These are phyloP conservation scores for Sanghuangporus weigelae DNA, from an alignment of 1,284 basidiomycete species.

Conservation along the genomic window DNA sequence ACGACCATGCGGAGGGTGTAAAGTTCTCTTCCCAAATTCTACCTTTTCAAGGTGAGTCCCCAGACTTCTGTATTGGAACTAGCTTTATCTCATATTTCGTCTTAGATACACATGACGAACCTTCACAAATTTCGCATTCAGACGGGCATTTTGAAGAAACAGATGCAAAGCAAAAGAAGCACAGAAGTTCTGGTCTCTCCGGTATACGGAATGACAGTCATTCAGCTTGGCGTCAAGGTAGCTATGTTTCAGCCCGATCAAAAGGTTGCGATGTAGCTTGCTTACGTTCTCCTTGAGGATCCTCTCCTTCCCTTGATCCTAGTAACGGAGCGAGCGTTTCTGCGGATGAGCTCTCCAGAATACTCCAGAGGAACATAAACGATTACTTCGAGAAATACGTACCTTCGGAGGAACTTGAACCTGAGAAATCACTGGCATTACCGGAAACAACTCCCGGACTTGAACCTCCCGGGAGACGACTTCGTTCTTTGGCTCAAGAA, in stretches of 20 bases:
- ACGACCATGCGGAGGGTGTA: not conserved
- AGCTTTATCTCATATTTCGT: not conserved
- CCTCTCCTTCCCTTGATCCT: not conserved
- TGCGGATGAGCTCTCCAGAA: not conserved
- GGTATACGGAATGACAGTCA: not conserved
- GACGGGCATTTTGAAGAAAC: not conserved
- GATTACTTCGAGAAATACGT: not conserved
- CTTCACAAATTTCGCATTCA: not conserved
- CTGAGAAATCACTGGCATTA: not conserved
- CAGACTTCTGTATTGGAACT: not conserved
- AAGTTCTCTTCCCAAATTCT: conserved; percentile 4
- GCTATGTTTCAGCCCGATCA: not conserved
- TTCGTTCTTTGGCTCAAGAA: conserved; percentile 6
- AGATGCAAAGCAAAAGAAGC: not conserved
- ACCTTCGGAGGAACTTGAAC: not conserved
- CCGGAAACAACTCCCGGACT: not conserved
- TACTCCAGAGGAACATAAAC: not conserved
- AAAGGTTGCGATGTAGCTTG: not conserved
- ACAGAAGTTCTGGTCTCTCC: not conserved
- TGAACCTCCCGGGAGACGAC: conserved; percentile 1
- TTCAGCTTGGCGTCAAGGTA: not conserved
- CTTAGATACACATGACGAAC: conserved; percentile 3
- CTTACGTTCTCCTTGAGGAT: not conserved
- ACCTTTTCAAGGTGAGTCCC: not conserved
- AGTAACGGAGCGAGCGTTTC: not conserved